Base-by-base conservation (phyloP, 345 rosid genomes). In the Lepidium africanum region DNA sequence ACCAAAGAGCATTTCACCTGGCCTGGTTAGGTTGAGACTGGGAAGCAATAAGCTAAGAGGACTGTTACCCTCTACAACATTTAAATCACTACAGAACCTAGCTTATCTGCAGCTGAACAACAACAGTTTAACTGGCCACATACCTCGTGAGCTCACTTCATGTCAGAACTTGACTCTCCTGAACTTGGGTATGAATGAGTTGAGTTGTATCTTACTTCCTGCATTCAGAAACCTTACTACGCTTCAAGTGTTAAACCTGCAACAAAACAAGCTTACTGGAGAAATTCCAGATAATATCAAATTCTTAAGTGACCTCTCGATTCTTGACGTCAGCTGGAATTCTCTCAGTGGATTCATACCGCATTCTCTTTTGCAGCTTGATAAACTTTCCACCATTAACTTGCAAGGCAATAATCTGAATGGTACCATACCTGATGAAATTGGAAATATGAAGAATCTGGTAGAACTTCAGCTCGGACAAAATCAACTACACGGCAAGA, bases 401-500 rank as follows among this genome's bases (percentile, higher is more conserved):
- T 76, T 92, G 65, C 96, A 79, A 76, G 72, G 80, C 23, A 90
- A 90, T 74, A 3, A 67, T 40, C 72, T 93, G 39, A 80, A 0
- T 27, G 96, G 98, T 37, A 15, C 55, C 1, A 86, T 93, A 73
- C 98, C 97, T 9, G 25, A 10, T 12, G 41, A 25, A 5, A 76
- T 90, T 41, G 5, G 9, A 3, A 10, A 59, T 47, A 67, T 90
- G 76, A n/a, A 0, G 16, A 3, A 13, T 67, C 67, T 93, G 56
- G 12, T 92, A 15, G 90, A 88, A 59, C 89, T 90, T 36, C 89
- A 85, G 74, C 95, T 89, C 1, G 96, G 92, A 48, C 59, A 76
- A 38, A 93, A 93, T 77, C 71, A 13, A 46, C 81, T 88, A 5
- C 23, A 63, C 6, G 97, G 96, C 16, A 9, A 3, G 11, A 82